Conservation (phyloP, 495 filamentous ascomycete species). For the Penicillium arizonense region DNA sequence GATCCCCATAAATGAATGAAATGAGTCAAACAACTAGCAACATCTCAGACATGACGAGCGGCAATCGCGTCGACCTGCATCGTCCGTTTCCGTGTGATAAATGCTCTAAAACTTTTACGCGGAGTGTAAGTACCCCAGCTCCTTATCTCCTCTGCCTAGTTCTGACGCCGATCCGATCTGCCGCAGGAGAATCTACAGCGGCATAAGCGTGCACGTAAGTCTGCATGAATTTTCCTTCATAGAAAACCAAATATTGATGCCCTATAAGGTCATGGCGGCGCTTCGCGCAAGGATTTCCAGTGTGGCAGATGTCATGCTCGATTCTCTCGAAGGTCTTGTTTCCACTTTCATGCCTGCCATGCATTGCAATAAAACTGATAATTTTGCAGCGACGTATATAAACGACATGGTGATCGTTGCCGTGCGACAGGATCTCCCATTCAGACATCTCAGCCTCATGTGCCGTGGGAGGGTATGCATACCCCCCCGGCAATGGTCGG, state of each 20-base stretch:
- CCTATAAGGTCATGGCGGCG: constrained; percentile 7
- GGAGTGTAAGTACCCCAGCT: constrained; percentile 9
- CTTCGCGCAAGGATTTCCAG: constrained; percentile 7
- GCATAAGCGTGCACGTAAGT: constrained; percentile 15
- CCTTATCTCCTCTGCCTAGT: neutral
- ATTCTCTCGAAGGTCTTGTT: constrained; percentile 10
- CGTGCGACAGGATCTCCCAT: neutral
- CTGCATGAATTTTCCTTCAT: neutral
- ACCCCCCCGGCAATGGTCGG: neutral
- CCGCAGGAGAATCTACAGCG: constrained; percentile 12
- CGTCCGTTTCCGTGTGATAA: constrained; percentile 13
- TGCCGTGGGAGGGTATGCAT: neutral
- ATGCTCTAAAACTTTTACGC: constrained; percentile 10
- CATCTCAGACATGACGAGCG: neutral
- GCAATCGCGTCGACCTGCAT: constrained; percentile 1
- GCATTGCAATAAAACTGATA: neutral
- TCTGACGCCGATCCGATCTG: neutral
- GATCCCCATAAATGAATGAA: neutral
- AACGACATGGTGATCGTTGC: constrained; percentile 10
- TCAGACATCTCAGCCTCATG: neutral
- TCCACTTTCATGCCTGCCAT: neutral
- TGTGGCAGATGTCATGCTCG: constrained; percentile 9
- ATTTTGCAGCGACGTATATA: constrained; percentile 12
- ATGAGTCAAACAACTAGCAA: neutral
- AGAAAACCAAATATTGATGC: neutral